Evolutionary conservation across 169 alveolate genomes (phyloP).

Genomic region (Eimeria acervulina): DNA sequence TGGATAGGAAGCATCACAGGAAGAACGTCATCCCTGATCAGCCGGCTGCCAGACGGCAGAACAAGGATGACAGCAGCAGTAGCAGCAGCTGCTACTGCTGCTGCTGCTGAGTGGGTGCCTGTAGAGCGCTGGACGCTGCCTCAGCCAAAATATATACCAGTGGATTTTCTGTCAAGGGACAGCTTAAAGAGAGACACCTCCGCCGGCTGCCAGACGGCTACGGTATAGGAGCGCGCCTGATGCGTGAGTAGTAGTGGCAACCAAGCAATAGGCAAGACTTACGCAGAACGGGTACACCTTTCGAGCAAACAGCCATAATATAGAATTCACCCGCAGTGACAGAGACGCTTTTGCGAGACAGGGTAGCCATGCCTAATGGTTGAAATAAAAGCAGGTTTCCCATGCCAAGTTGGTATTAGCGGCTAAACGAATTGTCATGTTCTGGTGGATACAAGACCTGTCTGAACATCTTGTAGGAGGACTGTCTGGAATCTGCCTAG

Average conservation of each 20-base stretch:
- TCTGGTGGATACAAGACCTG: not conserved
- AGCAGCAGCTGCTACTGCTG: not conserved
- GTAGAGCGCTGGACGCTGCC: conserved; percentile 26
- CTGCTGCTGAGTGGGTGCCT: not conserved
- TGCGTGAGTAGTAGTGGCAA: no score
- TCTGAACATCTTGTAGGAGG: not conserved
- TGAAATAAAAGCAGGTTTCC: not conserved
- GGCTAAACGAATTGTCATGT: not conserved
- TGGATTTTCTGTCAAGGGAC: not conserved
- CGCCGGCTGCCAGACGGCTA: no score
- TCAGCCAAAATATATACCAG: not conserved
- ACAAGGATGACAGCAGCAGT: not conserved
- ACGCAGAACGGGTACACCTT: not conserved
- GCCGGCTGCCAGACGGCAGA: not conserved
- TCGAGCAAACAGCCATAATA: not conserved
- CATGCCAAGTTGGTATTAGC: not conserved
- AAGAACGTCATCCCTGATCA: not conserved
- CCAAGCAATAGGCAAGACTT: not conserved
- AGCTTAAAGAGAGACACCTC: not conserved
- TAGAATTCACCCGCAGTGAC: not conserved
- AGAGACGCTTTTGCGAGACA: no score
- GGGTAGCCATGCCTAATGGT: not conserved
- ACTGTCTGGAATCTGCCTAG: not conserved
- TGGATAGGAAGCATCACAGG: not conserved
- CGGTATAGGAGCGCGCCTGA: no score